Conservation (phyloP, 371 early-diverging fungal genomes). For the Rhizopus arrhizus region DNA sequence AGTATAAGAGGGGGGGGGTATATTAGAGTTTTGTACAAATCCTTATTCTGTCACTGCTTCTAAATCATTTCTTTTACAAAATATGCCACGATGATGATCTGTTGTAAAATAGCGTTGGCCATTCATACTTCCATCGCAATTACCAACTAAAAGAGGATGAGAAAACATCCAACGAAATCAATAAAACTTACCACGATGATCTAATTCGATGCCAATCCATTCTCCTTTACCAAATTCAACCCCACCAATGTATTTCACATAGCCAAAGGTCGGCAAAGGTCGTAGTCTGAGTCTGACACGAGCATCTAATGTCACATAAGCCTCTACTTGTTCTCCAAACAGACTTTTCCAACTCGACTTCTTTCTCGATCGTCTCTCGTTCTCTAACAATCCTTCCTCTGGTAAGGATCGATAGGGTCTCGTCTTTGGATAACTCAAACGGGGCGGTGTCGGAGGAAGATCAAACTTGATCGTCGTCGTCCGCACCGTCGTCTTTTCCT, state of each 20-base stretch:
- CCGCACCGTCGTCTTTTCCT: constrained; percentile 1
- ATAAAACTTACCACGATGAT: constrained; percentile 32
- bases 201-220: constrained; percentile 38
- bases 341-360: constrained; percentile 22
- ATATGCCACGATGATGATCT: constrained; percentile 36
- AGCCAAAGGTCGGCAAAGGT: constrained; percentile 34
- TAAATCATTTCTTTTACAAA: constrained; percentile 29
- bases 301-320: constrained; percentile 24
- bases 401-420: constrained; percentile 24
- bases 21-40: background rate
- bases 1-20: no score
- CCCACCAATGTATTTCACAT: constrained; percentile 34
- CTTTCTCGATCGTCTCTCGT: constrained; percentile 12
- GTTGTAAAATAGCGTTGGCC: constrained; percentile 34
- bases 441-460: constrained; percentile 29
- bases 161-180: background rate
- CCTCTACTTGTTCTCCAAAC: constrained; percentile 18
- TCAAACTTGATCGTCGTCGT: constrained; percentile 34
- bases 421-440: constrained; percentile 27
- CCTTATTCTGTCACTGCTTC: constrained; percentile 24
- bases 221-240: constrained; percentile 43
- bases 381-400: constrained; percentile 25
- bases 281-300: constrained; percentile 29
- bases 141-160: constrained; percentile 26
- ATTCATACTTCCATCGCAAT: constrained; percentile 31